Base-by-base conservation (phyloP, 148 eudicot species). In the Rhododendron simsii region DNA sequence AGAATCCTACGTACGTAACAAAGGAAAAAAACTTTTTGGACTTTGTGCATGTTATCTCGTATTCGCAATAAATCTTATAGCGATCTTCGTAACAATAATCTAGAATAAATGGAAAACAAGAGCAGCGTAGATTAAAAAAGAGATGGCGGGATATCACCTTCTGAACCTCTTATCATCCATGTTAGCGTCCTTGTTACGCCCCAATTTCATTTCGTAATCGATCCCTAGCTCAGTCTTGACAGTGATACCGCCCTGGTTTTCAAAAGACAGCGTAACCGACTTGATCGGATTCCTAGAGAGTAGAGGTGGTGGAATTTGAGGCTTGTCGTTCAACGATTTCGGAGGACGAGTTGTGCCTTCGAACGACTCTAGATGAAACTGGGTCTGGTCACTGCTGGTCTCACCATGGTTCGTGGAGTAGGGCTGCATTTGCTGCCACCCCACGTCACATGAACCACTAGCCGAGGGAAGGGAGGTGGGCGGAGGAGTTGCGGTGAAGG, bases 181-280 rank as follows among this genome's bases (percentile, higher is more conserved):
- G 67, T 50, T 84, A 48, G 71, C 80, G 48, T 84, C 88, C 21
- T 84, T 35, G 53, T 15, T 78, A 28, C 59, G 83, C 37, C 86
- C 86, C 28, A 26, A 26, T 50, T 78, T 78, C n/a, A 84, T 69
- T 76, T 87, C 88, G 37, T 83, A 28, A 15, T 87, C 86, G 35
- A 87, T 69, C 9, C 83, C 83, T 63, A 78, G 57, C 50, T 87
- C 86, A 5, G 83, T 81, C 61, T 81, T 55, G 28, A 81, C 44
- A 33, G 69, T 28, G 47, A 81, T 18, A 30, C 44, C 83, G 35
- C 45, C 83, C 18, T 16, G 39, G 4, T 53, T 53, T 20, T 11
- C 61, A 16, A 14, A 7, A 7, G 67, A 53, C 1, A 9, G 33
- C 33, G 33, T 20, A n/a, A 78, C 55, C 13, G 13, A 23, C 23